Base-by-base conservation (phyloP, 2,329 filamentous ascomycete species). In the Graphilbum ipis-grandicollis region DNA sequence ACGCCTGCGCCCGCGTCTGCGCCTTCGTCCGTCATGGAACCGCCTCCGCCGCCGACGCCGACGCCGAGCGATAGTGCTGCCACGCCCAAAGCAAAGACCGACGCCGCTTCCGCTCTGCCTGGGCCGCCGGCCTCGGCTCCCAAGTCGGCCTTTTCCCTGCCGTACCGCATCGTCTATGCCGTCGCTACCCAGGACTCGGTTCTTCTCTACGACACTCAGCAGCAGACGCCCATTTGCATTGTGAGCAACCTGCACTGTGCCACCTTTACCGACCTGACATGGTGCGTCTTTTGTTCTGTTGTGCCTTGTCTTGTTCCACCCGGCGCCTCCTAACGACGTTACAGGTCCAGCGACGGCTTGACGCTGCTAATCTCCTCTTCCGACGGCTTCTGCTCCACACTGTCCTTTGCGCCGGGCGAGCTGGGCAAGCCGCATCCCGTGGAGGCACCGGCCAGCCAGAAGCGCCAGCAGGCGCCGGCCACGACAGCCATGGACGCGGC, bases 211-310 rank as follows among this genome's bases (percentile, higher is more conserved):
- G 90, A 98, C 56, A 98, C 90, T 0, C 90, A 98, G 52, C 90
- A 98, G 52, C 80, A 86, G 50, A 92, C 84, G 8, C 90, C 90
- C 3, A 64, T 98, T 26, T 93, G 85, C 52, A 70, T 96, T 29
- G 88, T 98, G 34, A 96, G 85, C 68, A 98, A 98, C 51, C 60
- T 98, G 45, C 90, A 98, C 56, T 93, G 88, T 55, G 86, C 90
- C 5, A 96, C 90, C 0, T 98, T 98, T 52, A 98, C 90, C 1
- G 90, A 98, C 53, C 62, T 98, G 41, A 79, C 84, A 25, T 98
- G 90, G 90, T 93, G 71, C 56, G 76, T 57, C 17, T 19, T 41
- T n/a, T 30, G 9, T 35, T 19, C 3, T 26, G 7, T 19, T 9
- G 19, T 12, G 9, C 31, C 9, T 15, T n/a, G n/a, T n/a, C n/a